These are phyloP conservation scores for Populus alba DNA, from an alignment of 345 rosid species.

Conservation along the genomic window DNA sequence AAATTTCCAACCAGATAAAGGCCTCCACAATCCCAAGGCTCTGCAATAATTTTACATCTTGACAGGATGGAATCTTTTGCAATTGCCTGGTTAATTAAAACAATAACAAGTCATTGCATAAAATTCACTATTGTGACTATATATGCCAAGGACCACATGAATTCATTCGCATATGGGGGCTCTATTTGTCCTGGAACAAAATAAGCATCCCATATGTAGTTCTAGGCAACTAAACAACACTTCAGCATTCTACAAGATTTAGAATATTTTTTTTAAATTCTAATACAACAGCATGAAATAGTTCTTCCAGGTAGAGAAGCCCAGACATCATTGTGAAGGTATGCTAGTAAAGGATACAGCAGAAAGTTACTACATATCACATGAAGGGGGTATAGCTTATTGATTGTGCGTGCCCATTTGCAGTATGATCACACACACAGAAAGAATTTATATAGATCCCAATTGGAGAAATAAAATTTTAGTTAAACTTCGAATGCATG, in stretches of 20 bases:
- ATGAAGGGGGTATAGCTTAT: neutral
- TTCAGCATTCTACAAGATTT: neutral
- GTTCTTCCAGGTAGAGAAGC: neutral
- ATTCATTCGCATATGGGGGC: neutral
- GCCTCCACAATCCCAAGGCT: constrained; percentile 99
- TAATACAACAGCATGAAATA: neutral
- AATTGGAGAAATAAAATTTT: neutral
- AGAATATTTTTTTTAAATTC: neutral
- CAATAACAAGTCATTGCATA: constrained; percentile 3
- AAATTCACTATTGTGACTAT: neutral
- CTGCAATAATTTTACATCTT: constrained; percentile 85
- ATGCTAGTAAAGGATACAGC: neutral
- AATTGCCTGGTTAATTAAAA: constrained; percentile 57
- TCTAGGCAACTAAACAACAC: no score
- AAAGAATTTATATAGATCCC: neutral
- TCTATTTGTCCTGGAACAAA: neutral
- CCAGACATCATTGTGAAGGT: neutral
- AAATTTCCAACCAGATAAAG: constrained; percentile 90
- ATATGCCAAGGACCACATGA: neutral
- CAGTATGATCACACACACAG: neutral
- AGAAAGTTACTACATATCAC: neutral
- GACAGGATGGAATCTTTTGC: constrained; percentile 77
- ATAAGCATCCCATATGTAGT: neutral
- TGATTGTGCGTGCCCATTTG: neutral
- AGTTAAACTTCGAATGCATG: neutral